Base-by-base conservation (phyloP, 768 basidiomycete genomes). In the Hirschioporus abietinus region DNA sequence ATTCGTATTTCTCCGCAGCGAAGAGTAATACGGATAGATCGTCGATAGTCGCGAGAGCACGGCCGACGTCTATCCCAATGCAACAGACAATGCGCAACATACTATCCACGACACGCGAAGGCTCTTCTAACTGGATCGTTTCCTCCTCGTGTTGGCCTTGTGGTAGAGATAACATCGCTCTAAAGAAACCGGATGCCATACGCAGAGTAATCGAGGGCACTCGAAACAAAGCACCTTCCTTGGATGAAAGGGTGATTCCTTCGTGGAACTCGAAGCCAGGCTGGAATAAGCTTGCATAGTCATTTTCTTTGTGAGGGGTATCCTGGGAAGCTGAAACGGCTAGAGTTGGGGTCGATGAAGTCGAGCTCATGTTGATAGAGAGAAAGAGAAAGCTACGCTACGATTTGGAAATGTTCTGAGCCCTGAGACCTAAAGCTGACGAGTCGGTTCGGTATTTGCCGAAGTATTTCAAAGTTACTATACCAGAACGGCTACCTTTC, bases 1-100 rank as follows among this genome's bases (percentile, higher is more conserved):
- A 75, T 52, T 83, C 80, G 78, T 82, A 84, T 66, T 78, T 78
- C 68, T 83, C 79, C 7, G 80, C 81, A 15, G 82, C 79, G 17
- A 75, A 66, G 1, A 81, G 71, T 3, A 79, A 76, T n/a, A 71
- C 71, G 61, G 80, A 78, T 20, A 80, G 67, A 65, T 81, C 76
- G 66, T 81, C 79, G 65, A 81, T 78, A 0, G 79, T 78, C 35
- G 77, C 72, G 77, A 80, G 82, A 61, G 60, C 24, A 25, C 69
- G 68, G 15, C 78, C 78, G 9, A 78, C 78, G 60, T 78, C 79
- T 9, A 81, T 71, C 0, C 82, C 81, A 25, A 24, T 8, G 24
- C 60, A 25, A 34, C 60, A 61, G 12, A 61, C 30, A 17, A 61
- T 61, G 23, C 60, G 24, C 15, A 61, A 23, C 25, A 61, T 25